A percentile compares a stretch with the other conserved stretches of the same genome.
These are phyloP conservation scores for Claviceps paspali DNA, from an alignment of 2,329 filamentous ascomycete species.

Conservation along the genomic window DNA sequence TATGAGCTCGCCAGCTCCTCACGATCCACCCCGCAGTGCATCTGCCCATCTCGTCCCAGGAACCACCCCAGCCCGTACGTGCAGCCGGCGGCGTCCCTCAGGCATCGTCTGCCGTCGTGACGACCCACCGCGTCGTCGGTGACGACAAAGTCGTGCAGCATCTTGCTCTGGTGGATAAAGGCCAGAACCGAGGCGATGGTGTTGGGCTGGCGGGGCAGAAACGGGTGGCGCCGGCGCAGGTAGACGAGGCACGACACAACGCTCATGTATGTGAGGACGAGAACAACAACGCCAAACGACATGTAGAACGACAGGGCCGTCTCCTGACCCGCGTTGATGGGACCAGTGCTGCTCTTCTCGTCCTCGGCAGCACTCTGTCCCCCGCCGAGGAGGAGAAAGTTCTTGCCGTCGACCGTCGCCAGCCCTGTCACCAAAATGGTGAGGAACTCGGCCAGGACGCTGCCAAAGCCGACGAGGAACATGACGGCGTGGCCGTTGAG, in stretches of 20 bases:
- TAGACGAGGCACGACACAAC: conserved; percentile 45
- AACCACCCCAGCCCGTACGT: conserved; percentile 70
- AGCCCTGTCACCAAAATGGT: conserved; percentile 55
- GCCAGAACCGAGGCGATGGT: conserved; percentile 64
- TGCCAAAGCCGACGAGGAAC: conserved; percentile 53
- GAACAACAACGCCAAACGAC: conserved; percentile 43
- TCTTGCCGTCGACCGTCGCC: conserved; percentile 45
- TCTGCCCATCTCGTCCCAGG: conserved; percentile 52
- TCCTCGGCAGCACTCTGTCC: conserved; percentile 6
- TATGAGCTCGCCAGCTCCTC: conserved; percentile 54
- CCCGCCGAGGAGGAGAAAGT: conserved; percentile 29
- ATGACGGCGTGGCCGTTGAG: conserved; percentile 50
- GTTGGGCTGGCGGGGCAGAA: conserved; percentile 63
- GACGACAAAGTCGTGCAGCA: conserved; percentile 61
- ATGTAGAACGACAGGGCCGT: conserved; percentile 50
- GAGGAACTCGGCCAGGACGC: conserved; percentile 57
- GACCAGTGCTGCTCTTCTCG: conserved; percentile 8
- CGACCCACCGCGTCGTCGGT: too few relatives aligned
- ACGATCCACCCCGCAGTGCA: conserved; percentile 64
- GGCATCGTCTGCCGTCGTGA: too few relatives aligned
- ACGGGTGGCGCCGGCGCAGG: conserved; percentile 46
- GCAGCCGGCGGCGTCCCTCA: too few relatives aligned
- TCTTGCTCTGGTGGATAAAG: conserved; percentile 67
- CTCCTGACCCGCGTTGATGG: conserved; percentile 39
- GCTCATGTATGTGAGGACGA: conserved; percentile 52